Percentiles rank a stretch among this genome's conserved stretches.
Conservation (phyloP, 2,329 filamentous ascomycete species). For the Nemania abortiva region DNA sequence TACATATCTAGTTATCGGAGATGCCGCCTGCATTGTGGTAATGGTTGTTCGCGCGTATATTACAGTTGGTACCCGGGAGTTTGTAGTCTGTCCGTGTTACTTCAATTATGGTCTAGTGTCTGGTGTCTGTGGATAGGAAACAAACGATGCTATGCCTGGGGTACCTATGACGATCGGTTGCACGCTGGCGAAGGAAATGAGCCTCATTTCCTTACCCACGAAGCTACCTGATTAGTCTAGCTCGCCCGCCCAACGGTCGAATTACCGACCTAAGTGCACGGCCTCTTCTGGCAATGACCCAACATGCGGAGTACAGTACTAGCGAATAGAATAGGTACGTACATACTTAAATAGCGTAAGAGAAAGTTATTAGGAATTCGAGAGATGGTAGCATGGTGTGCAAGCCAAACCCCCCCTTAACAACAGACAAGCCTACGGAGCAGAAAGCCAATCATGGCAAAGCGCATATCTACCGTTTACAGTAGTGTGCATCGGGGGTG, state of each 20-base stretch:
- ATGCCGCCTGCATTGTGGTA: constrained; percentile 31
- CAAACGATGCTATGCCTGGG: background rate
- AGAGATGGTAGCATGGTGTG: background rate
- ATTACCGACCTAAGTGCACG: constrained; percentile 19
- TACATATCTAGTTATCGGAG: constrained; percentile 20
- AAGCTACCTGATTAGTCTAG: constrained; percentile 38
- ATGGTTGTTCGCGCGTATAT: constrained; percentile 10
- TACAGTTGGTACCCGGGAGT: too few relatives aligned
- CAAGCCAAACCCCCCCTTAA: constrained; percentile 21
- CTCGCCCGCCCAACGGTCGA: constrained; percentile 12
- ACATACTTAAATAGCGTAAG: too few relatives aligned
- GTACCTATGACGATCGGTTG: constrained; percentile 11
- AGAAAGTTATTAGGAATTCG: constrained; percentile 9
- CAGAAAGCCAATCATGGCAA: constrained; percentile 20
- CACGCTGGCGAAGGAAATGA: constrained; percentile 34
- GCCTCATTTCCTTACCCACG: constrained; percentile 39
- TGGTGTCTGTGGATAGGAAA: background rate
- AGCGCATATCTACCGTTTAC: constrained; percentile 4
- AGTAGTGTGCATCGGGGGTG: background rate
- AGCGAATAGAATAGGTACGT: background rate
- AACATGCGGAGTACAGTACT: background rate
- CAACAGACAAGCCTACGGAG: constrained; percentile 8
- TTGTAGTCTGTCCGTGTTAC: too few relatives aligned
- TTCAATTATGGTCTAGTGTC: background rate
- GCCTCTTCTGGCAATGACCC: constrained; percentile 14